Percentiles rank a stretch among this genome's conserved stretches.
These are phyloP conservation scores for Ustilaginoidea virens DNA, from an alignment of 2,329 filamentous ascomycete genomes.

Conservation along the genomic window DNA sequence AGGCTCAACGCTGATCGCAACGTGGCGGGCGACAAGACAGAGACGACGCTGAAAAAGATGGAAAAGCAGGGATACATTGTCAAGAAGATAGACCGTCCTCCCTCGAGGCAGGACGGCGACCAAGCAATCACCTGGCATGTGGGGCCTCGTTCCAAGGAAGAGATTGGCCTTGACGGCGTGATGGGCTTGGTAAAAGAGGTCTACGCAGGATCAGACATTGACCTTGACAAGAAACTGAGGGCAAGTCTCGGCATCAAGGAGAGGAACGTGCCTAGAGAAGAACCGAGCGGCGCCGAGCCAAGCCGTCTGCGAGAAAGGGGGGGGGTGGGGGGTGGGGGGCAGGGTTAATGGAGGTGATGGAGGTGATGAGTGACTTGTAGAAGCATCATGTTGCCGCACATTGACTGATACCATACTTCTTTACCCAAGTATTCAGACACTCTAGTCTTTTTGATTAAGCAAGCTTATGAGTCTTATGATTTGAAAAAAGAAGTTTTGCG, in stretches of 20 bases:
- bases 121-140: conserved; percentile 69
- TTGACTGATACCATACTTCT: too few species aligned
- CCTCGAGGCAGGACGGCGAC: conserved; percentile 44
- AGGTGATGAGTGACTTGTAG: too few species aligned
- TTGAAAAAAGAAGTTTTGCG: too few species aligned
- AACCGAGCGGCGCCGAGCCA: conserved; percentile 7
- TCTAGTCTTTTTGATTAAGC: too few species aligned
- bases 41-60: conserved; percentile 59
- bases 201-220: conserved; percentile 36
- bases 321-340: background rate
- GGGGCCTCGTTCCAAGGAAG: conserved; percentile 71
- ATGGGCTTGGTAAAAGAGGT: conserved; percentile 50
- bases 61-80: conserved; percentile 73
- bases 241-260: conserved; percentile 42
- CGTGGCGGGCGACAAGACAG: conserved; percentile 61
- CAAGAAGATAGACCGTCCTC: conserved; percentile 49
- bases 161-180: conserved; percentile 66
- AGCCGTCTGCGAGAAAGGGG: conserved; percentile 2
- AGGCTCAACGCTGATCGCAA: conserved; percentile 63
- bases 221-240: conserved; percentile 43
- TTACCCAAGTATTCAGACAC: too few species aligned
- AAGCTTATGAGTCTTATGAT: too few species aligned
- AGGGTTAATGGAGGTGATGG: too few species aligned
- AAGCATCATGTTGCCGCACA: too few species aligned
- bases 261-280: conserved; percentile 10